Percentiles rank a stretch among this genome's conserved stretches.
phyloP scores from a whole-genome alignment of 2,329 filamentous ascomycete species.

The Byssochlamys sp. region DNA sequence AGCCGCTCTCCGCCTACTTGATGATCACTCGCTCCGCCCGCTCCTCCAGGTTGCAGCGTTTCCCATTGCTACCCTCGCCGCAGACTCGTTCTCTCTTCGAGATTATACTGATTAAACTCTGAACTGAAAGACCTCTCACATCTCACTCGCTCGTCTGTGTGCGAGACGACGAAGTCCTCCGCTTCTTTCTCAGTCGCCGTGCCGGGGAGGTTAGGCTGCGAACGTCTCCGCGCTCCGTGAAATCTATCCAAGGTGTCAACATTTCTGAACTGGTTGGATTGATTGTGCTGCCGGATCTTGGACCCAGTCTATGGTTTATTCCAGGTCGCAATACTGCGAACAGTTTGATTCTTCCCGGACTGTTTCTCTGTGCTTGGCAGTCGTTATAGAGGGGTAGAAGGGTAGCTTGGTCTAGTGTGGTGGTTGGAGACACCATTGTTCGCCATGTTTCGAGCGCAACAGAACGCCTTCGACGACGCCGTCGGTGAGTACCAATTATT shows the following conservation, averaged over 20 bases:
- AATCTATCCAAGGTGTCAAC: background rate
- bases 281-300: background rate
- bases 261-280: background rate
- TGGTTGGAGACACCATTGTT: slow-evolving; percentile 7
- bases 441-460: slow-evolving; percentile 51
- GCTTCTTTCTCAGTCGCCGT: background rate
- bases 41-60: background rate
- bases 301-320: too few relatives aligned
- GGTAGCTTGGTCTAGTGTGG: slow-evolving; percentile 3
- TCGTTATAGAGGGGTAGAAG: background rate
- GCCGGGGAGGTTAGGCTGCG: background rate
- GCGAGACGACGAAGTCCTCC: background rate
- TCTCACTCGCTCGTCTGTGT: background rate
- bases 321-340: background rate
- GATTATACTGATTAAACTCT: background rate
- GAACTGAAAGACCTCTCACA: background rate
- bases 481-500: slow-evolving; percentile 45
- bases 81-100: background rate
- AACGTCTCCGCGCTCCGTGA: background rate
- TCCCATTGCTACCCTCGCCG: background rate
- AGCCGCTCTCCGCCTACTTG: background rate
- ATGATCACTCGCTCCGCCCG: background rate
- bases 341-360: background rate
- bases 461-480: slow-evolving; percentile 61
- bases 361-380: background rate